Percentiles rank a stretch among this genome's conserved stretches.
phyloP scores from a whole-genome alignment of 257 asterid genomes.

The Fraxinus quadrangulata region DNA sequence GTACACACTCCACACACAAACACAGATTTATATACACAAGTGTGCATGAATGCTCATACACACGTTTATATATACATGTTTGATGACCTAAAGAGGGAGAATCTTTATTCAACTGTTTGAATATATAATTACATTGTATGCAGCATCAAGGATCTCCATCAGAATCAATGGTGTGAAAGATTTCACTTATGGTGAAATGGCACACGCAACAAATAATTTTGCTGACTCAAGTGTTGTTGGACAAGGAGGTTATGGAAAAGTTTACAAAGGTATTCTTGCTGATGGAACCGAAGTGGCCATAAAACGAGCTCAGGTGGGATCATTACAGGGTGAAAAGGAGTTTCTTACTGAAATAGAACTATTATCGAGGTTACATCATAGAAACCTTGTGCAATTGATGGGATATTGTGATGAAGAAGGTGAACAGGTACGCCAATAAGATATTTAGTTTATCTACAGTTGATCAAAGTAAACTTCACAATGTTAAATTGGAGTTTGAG shows the following conservation, averaged over 20 bases:
- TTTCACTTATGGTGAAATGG: slow-evolving; percentile 67
- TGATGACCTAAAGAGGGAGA: slow-evolving; percentile 12
- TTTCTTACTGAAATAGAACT: slow-evolving; percentile 91
- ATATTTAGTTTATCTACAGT: slow-evolving; percentile 4
- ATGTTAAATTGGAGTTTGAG: neutral
- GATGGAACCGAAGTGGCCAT: slow-evolving; percentile 84
- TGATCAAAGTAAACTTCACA: neutral
- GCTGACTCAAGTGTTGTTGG: slow-evolving; percentile 65
- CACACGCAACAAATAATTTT: slow-evolving; percentile 66
- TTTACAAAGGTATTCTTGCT: slow-evolving; percentile 78
- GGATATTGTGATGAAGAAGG: slow-evolving; percentile 96
- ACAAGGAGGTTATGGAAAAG: slow-evolving; percentile 96
- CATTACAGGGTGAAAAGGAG: slow-evolving; percentile 93
- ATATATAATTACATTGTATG: slow-evolving; percentile 25
- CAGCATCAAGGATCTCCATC: slow-evolving; percentile 78
- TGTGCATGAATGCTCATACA: too few relatives aligned
- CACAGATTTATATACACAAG: neutral
- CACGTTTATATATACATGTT: neutral
- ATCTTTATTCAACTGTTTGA: slow-evolving; percentile 10
- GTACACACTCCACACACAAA: neutral
- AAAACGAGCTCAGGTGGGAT: slow-evolving; percentile 93
- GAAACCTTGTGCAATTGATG: slow-evolving; percentile 79
- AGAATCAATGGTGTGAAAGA: slow-evolving; percentile 84
- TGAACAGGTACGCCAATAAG: slow-evolving; percentile 69
- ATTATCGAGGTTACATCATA: slow-evolving; percentile 86